phyloP scores from a whole-genome alignment of 352 stramenopile genomes.

The Phytopythium helicoides region DNA sequence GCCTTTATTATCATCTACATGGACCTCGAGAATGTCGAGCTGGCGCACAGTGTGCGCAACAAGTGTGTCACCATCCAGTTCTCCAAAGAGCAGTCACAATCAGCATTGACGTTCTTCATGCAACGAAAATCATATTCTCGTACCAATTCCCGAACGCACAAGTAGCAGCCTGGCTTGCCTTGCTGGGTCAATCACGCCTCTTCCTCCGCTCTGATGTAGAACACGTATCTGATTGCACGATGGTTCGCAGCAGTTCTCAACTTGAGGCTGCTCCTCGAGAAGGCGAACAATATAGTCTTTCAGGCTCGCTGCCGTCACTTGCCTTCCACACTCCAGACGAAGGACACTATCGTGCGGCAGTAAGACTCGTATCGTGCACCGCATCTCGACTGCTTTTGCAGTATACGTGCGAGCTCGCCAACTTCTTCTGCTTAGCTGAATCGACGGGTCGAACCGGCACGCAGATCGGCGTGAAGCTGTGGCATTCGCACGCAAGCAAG shows the following conservation, averaged over 20 bases:
- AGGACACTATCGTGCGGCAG: neutral
- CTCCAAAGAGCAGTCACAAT: constrained; percentile 8
- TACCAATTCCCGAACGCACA: constrained; percentile 19
- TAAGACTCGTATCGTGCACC: neutral
- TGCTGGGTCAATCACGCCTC: neutral
- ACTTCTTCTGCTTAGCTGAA: no score
- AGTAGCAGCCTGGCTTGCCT: constrained; percentile 13
- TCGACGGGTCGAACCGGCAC: no score
- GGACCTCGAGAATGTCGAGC: constrained; percentile 36
- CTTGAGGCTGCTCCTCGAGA: no score
- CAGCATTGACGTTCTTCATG: constrained; percentile 1
- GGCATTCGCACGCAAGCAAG: no score
- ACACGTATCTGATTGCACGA: neutral
- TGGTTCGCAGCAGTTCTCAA: no score
- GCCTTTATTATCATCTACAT: neutral
- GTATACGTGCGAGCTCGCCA: no score
- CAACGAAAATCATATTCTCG: neutral
- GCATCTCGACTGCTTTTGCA: no score
- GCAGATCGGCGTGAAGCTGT: no score
- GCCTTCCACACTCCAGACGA: neutral
- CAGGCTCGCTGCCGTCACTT: neutral
- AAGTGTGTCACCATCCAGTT: constrained; percentile 9
- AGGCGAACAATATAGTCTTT: neutral
- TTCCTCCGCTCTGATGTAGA: neutral
- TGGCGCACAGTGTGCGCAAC: constrained; percentile 18